These are phyloP conservation scores for Purpureocillium lavendulum DNA, from an alignment of 2,329 filamentous ascomycete species.

Conservation along the genomic window DNA sequence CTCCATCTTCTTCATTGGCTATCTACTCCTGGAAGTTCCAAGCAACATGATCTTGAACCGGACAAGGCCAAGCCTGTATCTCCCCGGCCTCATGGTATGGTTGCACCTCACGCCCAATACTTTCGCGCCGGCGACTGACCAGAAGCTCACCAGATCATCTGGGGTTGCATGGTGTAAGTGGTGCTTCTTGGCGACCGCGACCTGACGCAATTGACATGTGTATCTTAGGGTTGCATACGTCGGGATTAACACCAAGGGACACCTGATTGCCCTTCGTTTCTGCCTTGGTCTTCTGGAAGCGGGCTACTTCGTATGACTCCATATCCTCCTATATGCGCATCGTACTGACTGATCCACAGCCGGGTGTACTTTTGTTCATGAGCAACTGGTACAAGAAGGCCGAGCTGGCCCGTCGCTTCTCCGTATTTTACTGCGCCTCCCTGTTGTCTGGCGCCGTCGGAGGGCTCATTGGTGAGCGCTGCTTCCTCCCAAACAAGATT, in stretches of 20 bases:
- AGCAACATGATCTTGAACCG: conserved; percentile 53
- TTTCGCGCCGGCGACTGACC: background rate
- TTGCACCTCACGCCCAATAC: background rate
- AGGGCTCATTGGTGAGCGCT: conserved; percentile 2
- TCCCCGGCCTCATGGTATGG: conserved; percentile 4
- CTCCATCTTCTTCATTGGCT: conserved; percentile 17
- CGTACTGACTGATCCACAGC: background rate
- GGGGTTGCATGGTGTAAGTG: too few relatives aligned
- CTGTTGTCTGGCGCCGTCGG: conserved; percentile 4
- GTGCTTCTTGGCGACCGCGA: too few relatives aligned
- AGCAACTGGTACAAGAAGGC: conserved; percentile 6
- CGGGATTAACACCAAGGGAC: too few relatives aligned
- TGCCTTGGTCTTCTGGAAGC: conserved; percentile 6
- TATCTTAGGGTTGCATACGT: too few relatives aligned
- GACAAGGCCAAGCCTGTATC: conserved; percentile 4
- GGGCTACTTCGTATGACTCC: conserved; percentile 2
- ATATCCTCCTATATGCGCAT: background rate
- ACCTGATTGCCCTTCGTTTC: conserved; percentile 5
- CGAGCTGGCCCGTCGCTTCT: conserved; percentile 2
- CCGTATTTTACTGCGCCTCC: conserved; percentile 4
- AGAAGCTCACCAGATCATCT: too few relatives aligned
- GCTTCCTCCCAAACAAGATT: too few relatives aligned
- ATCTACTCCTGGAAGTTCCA: conserved; percentile 40
- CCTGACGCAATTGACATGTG: too few relatives aligned
- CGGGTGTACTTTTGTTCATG: conserved; percentile 5